Evolutionary conservation across 306 rosid species (phyloP), one percentile per base, ranked within the genome.

Genomic region (Vigna reflexopilosa): DNA sequence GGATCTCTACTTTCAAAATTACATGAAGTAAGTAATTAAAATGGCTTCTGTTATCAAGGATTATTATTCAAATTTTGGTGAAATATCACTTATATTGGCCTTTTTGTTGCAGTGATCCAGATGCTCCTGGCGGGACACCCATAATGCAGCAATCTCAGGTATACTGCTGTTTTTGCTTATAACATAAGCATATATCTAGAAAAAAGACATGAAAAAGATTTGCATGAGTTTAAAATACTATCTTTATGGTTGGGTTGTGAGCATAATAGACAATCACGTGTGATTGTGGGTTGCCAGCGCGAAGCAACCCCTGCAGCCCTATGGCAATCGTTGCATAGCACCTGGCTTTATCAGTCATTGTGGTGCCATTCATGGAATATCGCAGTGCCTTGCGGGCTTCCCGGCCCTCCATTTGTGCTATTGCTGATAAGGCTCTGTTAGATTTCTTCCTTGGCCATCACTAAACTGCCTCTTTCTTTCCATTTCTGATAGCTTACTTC

Each of bases 121-220:
- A 86, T 80, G 94, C 99, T 67, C 99, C 99, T 15, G 98, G 99
- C 76, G 99, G 98, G 73, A 87, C 86, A 20, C 99, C 98, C 72
- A 86, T 96, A 73, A 93, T 96, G 98, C 99, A 96, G 89, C 99
- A 93, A 89, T 51, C 91, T 72, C 91, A 85, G 97, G 99, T 96
- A 81, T 63, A 8, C 45, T 59, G 50, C 63, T 40, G 42, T n/a
- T 76, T 63, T 72, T 79, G 56, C 34, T 51, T 80, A 67, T 17
- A 0, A 4, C 67, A 61, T 30, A 24, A 30, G n/a, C 77, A 55
- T 79, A 64, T 70, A 42, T 63, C 32, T 24, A 17, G 58, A 67
- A 50, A 73, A 45, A 69, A 52, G 48, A 52, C 36, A 30, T 26
- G 13, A 12, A 26, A 57, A 67, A 6, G 51, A 13, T 40, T 65